Conservation (phyloP, 192 early-diverging fungal species). For the Coemansia asiatica region DNA sequence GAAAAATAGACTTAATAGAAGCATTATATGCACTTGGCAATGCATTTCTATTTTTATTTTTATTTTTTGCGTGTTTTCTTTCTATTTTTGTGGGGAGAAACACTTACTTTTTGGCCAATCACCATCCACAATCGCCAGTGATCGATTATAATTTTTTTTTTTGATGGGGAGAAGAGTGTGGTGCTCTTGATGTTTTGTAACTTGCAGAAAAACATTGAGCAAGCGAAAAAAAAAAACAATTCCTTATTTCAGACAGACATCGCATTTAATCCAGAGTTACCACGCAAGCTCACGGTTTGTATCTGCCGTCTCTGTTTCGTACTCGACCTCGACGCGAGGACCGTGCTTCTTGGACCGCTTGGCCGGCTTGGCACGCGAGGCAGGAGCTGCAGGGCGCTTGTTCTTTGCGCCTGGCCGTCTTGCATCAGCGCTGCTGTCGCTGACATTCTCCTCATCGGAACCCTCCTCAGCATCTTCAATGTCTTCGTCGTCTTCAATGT, state of each 20-base stretch:
- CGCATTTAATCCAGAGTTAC: constrained; percentile 14
- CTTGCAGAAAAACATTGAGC: too few species aligned
- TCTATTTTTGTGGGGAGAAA: background rate
- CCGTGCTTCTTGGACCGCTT: constrained; percentile 52
- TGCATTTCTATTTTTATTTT: background rate
- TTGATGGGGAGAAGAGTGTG: background rate
- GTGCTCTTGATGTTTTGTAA: too few species aligned
- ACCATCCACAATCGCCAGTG: background rate
- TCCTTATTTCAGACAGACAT: too few species aligned
- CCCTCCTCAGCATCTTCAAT: constrained; percentile 52
- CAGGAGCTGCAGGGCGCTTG: constrained; percentile 37
- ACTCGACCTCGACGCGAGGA: constrained; percentile 60
- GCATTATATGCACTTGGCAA: background rate
- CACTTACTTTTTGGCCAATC: background rate
- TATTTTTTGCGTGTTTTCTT: background rate
- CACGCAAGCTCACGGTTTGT: constrained; percentile 41
- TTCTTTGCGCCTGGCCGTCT: constrained; percentile 58
- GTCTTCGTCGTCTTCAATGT: constrained; percentile 63
- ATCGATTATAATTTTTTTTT: background rate
- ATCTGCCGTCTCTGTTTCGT: constrained; percentile 53
- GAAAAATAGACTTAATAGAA: background rate
- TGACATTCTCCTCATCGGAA: constrained; percentile 51
- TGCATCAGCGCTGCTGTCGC: constrained; percentile 56
- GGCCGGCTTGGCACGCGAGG: constrained; percentile 32
- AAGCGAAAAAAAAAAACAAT: background rate